Conservation (phyloP, 225 moss, liverwort and hornwort genomes). For the Polytrichum formosum region DNA sequence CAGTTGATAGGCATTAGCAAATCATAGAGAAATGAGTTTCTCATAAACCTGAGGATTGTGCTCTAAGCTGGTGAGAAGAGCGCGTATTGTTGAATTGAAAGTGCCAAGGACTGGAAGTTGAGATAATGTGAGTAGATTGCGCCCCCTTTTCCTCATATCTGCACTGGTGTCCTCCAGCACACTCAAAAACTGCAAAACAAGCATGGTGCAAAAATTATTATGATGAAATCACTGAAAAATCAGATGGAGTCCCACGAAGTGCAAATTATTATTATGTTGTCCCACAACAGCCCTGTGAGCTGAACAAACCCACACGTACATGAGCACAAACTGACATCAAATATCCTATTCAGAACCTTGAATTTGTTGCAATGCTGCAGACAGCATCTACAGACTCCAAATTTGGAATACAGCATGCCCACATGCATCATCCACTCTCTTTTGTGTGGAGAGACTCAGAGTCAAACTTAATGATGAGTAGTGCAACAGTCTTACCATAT, state of each 20-base stretch:
- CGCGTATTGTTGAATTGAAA: constrained; percentile 54
- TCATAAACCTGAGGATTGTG: constrained; percentile 70
- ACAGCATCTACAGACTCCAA: not conserved
- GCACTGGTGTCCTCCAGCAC: constrained; percentile 65
- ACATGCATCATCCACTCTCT: no score
- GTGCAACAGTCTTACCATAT: constrained; percentile 62
- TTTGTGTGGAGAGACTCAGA: no score
- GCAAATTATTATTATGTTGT: not conserved
- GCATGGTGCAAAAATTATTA: not conserved
- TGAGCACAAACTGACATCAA: not conserved
- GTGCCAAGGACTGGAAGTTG: constrained; percentile 67
- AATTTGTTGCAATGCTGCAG: not conserved
- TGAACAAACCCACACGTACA: not conserved
- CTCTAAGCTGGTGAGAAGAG: constrained; percentile 74
- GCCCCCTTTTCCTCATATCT: constrained; percentile 70
- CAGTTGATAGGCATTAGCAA: no score
- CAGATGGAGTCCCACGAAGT: no score
- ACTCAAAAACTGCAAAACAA: constrained; percentile 67
- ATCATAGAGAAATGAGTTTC: not conserved
- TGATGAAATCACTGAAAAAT: no score
- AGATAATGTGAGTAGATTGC: constrained; percentile 63
- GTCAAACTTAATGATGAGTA: no score
- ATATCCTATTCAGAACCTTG: not conserved
- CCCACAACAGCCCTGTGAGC: not conserved
- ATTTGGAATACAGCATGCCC: no score